Base-by-base conservation (phyloP, 768 basidiomycete species). In the Kwoniella shandongensis region DNA sequence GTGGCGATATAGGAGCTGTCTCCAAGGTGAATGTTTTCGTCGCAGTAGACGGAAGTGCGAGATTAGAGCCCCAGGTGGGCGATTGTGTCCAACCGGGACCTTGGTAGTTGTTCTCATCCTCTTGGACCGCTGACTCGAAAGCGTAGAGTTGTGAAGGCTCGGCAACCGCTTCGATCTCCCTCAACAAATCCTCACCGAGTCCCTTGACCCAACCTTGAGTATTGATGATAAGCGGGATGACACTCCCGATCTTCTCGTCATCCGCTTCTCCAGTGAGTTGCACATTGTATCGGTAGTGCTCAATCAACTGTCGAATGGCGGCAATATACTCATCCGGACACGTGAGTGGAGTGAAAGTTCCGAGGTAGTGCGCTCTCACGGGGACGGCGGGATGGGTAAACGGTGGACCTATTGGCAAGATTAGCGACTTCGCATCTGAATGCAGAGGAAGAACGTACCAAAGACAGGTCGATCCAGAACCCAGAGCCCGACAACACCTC, bases 151-250 rank as follows among this genome's bases (percentile, higher is more conserved):
- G 78, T 0, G 84, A 83, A 0, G 89, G 83, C 22, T 82, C 79
- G 4, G 84, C 77, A 30, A 85, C 77, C 10, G 82, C 82, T 64
- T 92, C 86, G 45, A 99, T 86, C 60, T 82, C 83, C 13, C 72
- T 73, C 1, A 84, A 83, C 11, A 98, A 78, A 65, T 94, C 89
- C 15, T 84, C 86, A 2, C 94, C 94, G 2, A 96, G 83, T 6
- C 94, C 94, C 73, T 93, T 97, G 4, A 83, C 83, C 94, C 94
- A 99, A 1, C 94, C 94, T 85, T 94, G 93, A 0, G 89, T 97
- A 73, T 98, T 99, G 50, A 98, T 83, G 15, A 97, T 84, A 17
- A 97, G 83, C 0, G 94, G 94, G 4, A 92, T 83, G 25, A 77
- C 59, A 46, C 46, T 30, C 6, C 12, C 22, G 26, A 45, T 41